Evolutionary conservation across 73 alveolate species (phyloP), one percentile per base, ranked within the genome.

Genomic region (Paramecium sexaurelia): DNA sequence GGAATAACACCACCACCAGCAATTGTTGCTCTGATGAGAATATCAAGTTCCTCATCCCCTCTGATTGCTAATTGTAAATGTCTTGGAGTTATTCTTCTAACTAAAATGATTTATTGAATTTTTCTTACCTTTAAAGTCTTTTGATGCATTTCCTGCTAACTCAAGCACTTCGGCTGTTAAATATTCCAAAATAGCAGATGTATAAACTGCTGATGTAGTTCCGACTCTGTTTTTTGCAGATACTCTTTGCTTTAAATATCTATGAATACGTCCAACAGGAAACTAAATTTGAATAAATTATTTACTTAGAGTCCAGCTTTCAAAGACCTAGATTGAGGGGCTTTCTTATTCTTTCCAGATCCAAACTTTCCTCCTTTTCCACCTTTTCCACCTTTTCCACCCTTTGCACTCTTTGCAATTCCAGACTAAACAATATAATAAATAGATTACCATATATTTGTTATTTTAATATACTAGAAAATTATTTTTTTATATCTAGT

Each of bases 1-100:
- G 99, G 99, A 92, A 98, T 98, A 85, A 98, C 99, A 55, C 99
- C 99, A 93, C 99, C 99, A 56, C 99, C 99, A 75, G 99, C 99
- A 75, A 98, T 98, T 66, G 99, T 98, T 73, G 99, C 99, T 95
- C 97, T 97, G 92, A 98, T 97, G 71, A 98, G 94, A 43, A 97
- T 95, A 92, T 98, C 99, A 10, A 98, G 96, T 92, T 98, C 99
- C 92, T 98, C 99, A 90, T 98, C 99, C n/a, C 99, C 99, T 97
- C 99, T 97, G 82, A 98, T 97, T 32, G 99, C 99, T 83, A 98
- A 94, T 93, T 97, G 98, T 37, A 98, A 93, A 94, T 97, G 99
- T 89, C 99, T 93, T 33, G 99, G 99, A 9, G 99, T 97, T 73
- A 97, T 97, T 94, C 99, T 96, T 91, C 97, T 98, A 37, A 97